Evolutionary conservation across 2,329 filamentous ascomycete species (phyloP).

Genomic region (Herpomyces periplanetae): DNA sequence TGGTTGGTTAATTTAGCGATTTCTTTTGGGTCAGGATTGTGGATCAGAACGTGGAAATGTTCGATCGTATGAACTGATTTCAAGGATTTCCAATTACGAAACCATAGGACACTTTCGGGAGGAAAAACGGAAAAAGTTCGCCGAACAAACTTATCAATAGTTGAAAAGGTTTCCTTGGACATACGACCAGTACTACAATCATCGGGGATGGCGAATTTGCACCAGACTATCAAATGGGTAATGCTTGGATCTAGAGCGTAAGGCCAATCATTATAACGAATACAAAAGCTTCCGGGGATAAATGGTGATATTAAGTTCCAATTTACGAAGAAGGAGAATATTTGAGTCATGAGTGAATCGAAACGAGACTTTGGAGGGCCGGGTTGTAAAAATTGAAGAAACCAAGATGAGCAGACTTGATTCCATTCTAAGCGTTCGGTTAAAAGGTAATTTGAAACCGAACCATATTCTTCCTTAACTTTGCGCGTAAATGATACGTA

Average conservation of each 20-base stretch:
- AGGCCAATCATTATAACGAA: slow-evolving; percentile 70
- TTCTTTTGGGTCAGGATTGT: slow-evolving; percentile 27
- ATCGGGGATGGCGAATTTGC: slow-evolving; percentile 40
- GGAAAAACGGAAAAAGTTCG: slow-evolving; percentile 5
- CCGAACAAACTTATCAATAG: slow-evolving; percentile 28
- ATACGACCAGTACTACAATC: slow-evolving; percentile 23
- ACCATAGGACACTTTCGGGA: slow-evolving; percentile 26
- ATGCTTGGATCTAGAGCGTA: slow-evolving; percentile 45
- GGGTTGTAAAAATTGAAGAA: slow-evolving; percentile 4
- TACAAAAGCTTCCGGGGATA: slow-evolving; percentile 14
- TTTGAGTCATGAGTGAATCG: slow-evolving; percentile 5
- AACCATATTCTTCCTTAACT: slow-evolving; percentile 26
- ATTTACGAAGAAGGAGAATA: slow-evolving; percentile 8
- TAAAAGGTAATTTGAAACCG: slow-evolving; percentile 36
- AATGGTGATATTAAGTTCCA: slow-evolving; percentile 13
- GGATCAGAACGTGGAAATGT: slow-evolving; percentile 81
- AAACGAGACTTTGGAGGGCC: slow-evolving; percentile 2
- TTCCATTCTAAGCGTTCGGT: slow-evolving; percentile 26
- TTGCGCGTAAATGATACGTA: slow-evolving; percentile 29
- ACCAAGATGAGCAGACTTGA: slow-evolving; percentile 4
- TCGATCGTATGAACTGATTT: slow-evolving; percentile 61
- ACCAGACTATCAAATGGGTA: slow-evolving; percentile 65
- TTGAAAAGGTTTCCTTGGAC: slow-evolving; percentile 17
- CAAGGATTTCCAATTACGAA: slow-evolving; percentile 56
- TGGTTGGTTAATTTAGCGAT: slow-evolving; percentile 27